Evolutionary conservation across 495 filamentous ascomycete genomes (phyloP).

Genomic region (Aspergillus funiculosus): DNA sequence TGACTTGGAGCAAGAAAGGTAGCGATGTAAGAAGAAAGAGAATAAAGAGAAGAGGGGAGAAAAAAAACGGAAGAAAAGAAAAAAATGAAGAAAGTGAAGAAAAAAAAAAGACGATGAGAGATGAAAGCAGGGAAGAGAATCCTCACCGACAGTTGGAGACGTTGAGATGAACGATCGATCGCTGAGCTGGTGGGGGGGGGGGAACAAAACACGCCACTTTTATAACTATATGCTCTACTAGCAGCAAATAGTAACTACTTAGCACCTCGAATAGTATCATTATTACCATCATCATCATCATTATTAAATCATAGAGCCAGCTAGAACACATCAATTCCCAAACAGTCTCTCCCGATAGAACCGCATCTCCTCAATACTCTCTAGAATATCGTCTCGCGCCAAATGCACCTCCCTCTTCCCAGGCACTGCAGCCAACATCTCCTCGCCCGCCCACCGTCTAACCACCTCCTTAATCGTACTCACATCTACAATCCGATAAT

Average conservation of each 20-base stretch:
- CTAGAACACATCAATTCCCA: constrained; percentile 3
- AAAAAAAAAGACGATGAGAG: constrained; percentile 2
- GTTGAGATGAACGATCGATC: not conserved
- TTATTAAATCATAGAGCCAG: not conserved
- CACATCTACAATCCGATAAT: constrained; percentile 89
- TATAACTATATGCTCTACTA: too few relatives aligned
- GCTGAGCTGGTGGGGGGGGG: constrained; percentile 5
- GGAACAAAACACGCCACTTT: not conserved
- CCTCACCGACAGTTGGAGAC: constrained; percentile 15
- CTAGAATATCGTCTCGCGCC: constrained; percentile 83
- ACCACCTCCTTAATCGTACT: constrained; percentile 86
- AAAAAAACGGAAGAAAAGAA: constrained; percentile 3
- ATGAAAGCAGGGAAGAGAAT: constrained; percentile 1
- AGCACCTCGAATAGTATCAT: too few relatives aligned
- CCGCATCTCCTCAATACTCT: constrained; percentile 86
- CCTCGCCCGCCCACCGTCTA: constrained; percentile 66
- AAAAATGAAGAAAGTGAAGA: constrained; percentile 6
- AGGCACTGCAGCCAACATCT: constrained; percentile 55
- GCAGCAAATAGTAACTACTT: not conserved
- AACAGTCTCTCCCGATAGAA: constrained; percentile 58
- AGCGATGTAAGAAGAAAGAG: not conserved
- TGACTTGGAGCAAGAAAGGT: too few relatives aligned
- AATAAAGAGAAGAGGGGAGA: constrained; percentile 1
- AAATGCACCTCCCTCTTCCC: constrained; percentile 71
- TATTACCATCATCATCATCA: too few relatives aligned